A percentile compares a stretch with the other conserved stretches of the same genome.
These are phyloP conservation scores for Cercospora zeina DNA, from an alignment of 2,329 filamentous ascomycete genomes.

Conservation along the genomic window DNA sequence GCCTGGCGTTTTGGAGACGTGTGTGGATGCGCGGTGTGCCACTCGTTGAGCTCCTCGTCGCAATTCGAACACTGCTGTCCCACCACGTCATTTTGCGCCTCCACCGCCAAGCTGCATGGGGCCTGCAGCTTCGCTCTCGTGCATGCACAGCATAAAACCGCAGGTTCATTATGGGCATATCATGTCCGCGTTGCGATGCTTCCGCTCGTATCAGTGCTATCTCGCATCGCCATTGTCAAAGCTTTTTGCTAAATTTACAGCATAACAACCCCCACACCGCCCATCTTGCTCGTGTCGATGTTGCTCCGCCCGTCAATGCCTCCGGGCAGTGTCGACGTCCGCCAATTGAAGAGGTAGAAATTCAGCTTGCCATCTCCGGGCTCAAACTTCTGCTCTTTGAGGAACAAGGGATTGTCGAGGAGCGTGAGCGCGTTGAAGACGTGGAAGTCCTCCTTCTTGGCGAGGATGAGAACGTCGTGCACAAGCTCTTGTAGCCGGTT, in stretches of 20 bases:
- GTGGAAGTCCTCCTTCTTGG: conserved; percentile 82
- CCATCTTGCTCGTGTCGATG: conserved; percentile 73
- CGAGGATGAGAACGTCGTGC: conserved; percentile 81
- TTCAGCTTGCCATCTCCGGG: conserved; percentile 92
- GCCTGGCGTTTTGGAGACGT: background rate
- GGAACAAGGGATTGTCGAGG: conserved; percentile 90
- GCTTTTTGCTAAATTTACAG: conserved; percentile 49
- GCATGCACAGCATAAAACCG: background rate
- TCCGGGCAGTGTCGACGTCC: conserved; percentile 78
- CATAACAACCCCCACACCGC: conserved; percentile 89
- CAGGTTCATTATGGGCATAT: background rate
- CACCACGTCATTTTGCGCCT: conserved; percentile 6
- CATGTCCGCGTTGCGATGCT: background rate
- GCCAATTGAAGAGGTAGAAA: conserved; percentile 98
- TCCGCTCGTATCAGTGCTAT: background rate
- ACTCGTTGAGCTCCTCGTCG: conserved; percentile 1
- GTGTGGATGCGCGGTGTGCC: background rate
- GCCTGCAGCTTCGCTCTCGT: background rate
- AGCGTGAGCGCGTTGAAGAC: conserved; percentile 95
- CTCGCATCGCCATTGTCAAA: background rate
- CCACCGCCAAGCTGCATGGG: conserved; percentile 3
- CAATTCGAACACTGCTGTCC: background rate
- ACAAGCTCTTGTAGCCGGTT: conserved; percentile 77
- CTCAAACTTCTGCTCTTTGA: conserved; percentile 92
- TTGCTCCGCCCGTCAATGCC: conserved; percentile 79